phyloP scores from a whole-genome alignment of 306 rosid genomes.

The Myrica gale region DNA sequence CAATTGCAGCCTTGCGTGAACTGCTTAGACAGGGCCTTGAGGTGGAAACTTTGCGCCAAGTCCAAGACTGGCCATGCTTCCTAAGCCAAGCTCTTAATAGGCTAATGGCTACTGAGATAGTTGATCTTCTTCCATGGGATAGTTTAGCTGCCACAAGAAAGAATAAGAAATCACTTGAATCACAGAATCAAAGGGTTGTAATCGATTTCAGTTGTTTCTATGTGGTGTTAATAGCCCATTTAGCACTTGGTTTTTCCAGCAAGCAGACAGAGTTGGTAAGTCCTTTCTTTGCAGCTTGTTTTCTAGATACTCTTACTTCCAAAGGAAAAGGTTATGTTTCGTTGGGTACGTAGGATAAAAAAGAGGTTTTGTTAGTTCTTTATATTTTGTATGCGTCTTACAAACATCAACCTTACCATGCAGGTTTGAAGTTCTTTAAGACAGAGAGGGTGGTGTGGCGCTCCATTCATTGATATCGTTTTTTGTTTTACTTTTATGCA shows the following conservation, averaged over 20 bases:
- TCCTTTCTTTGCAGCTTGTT: slow-evolving; percentile 33
- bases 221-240: slow-evolving; percentile 65
- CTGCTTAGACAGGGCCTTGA: slow-evolving; percentile 93
- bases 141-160: slow-evolving; percentile 70
- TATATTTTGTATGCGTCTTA: not conserved
- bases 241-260: slow-evolving; percentile 91
- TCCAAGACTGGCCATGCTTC: slow-evolving; percentile 90
- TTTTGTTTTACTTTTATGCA: slow-evolving; percentile 37
- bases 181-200: slow-evolving; percentile 85
- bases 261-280: slow-evolving; percentile 75
- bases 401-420: not conserved
- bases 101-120: slow-evolving; percentile 74
- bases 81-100: slow-evolving; percentile 73
- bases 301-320: slow-evolving; percentile 9
- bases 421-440: not conserved
- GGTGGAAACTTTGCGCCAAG: slow-evolving; percentile 81
- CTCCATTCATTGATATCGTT: not conserved
- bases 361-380: too few relatives aligned
- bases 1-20: slow-evolving; percentile 89
- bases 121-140: slow-evolving; percentile 95
- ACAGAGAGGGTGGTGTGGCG: not conserved
- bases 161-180: slow-evolving; percentile 89
- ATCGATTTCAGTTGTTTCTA: slow-evolving; percentile 80
- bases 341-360: not conserved
- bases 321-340: not conserved